Evolutionary conservation across 768 basidiomycete species (phyloP).

Genomic region (Phlebiopsis gigantea): DNA sequence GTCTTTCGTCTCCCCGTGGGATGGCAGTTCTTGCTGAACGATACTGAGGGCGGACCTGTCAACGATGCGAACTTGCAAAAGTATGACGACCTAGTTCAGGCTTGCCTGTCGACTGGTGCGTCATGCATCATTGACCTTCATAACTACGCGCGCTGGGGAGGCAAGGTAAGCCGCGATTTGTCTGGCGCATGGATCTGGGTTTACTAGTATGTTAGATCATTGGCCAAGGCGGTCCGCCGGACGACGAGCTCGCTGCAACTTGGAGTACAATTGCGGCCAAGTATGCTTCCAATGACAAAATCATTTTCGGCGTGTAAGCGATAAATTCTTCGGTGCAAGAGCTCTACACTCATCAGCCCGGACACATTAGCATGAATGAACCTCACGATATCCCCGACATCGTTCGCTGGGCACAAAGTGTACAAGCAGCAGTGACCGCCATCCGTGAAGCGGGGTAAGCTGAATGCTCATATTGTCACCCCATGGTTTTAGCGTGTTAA

Average conservation of each 20-base stretch:
- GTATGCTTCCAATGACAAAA: conserved; percentile 35
- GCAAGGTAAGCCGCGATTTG: conserved; percentile 25
- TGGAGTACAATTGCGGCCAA: conserved; percentile 50
- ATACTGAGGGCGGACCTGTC: conserved; percentile 34
- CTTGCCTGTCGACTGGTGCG: conserved; percentile 43
- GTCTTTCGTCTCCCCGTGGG: conserved; percentile 55
- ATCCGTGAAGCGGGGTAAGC: conserved; percentile 48
- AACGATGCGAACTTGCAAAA: conserved; percentile 38
- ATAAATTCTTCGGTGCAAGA: neutral
- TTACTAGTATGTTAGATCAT: conserved; percentile 32
- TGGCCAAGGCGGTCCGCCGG: conserved; percentile 56
- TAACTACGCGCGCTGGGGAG: conserved; percentile 56
- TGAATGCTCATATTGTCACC: neutral
- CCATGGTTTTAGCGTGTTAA: too few species aligned
- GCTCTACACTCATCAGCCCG: neutral
- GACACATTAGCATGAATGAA: conserved; percentile 48
- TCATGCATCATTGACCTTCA: conserved; percentile 52
- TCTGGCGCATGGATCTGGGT: neutral
- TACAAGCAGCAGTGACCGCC: conserved; percentile 58
- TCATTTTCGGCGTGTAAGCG: conserved; percentile 47
- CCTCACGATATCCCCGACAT: conserved; percentile 54
- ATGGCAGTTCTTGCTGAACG: conserved; percentile 49
- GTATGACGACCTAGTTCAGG: conserved; percentile 50
- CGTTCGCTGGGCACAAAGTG: conserved; percentile 40
- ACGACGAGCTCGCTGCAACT: conserved; percentile 46